Base-by-base conservation (phyloP, 805 yeast species). In the Barnettozyma siamensis region DNA sequence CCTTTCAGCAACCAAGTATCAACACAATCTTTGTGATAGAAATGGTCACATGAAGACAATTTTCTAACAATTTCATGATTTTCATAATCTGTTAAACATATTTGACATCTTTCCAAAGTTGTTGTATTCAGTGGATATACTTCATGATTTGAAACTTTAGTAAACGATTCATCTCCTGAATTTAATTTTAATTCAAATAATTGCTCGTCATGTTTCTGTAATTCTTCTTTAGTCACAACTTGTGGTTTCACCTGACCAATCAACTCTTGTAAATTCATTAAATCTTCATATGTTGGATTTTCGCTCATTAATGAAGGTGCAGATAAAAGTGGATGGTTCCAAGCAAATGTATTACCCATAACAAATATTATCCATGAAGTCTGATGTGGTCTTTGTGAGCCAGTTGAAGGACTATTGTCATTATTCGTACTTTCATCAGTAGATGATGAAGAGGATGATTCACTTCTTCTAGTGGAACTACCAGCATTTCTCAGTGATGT, bases 281-380 rank as follows among this genome's bases (percentile, higher is more conserved):
- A 47, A 46, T 75, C 79, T 41, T 73, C 77, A 50, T 70, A 69
- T 0, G 73, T 64, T n/a, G 77, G 78, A 37, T 65, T 62, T 37
- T 73, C 76, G 3, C 72, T 64, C 51, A 70, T 58, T 34, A 74
- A 48, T 3, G 75, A 60, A 5, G 75, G 75, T 2, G 76, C 73
- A 2, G 66, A 55, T 28, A 74, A 59, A 8, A 74, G 53, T 5
- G 78, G 79, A 50, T 75, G 78, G 41, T 68, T 59, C 32, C 58
- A 59, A 3, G 73, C 67, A 48, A 74, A 78, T 12, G 71, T 59
- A 31, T 79, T 80, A 1, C 83, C 83, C 62, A 76, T 68, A 7
- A 78, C 80, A 38, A 75, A 75, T 19, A 78, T 74, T n/a, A 77
- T 69, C 84, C 83, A 78, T 1, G 79, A 71, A 23, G 76, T 60